Conservation (phyloP, 805 yeast species). For the Metschnikowia cerradonensis region DNA sequence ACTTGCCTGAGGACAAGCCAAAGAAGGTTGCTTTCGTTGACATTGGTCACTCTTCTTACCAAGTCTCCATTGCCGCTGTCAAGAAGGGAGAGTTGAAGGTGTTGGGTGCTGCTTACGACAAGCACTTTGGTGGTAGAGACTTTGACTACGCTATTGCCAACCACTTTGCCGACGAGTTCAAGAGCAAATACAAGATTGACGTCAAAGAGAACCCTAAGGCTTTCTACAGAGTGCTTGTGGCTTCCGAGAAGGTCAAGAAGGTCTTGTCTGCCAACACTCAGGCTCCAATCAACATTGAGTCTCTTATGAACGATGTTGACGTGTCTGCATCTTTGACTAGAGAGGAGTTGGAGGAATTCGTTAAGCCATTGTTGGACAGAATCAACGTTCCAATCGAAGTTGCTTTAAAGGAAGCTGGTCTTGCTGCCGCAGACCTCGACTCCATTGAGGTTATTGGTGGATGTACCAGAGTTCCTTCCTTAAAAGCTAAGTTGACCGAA, state of each 20-base stretch:
- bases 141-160: slow-evolving; percentile 91
- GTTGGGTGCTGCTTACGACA: slow-evolving; percentile 87
- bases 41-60: slow-evolving; percentile 94
- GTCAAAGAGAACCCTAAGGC: slow-evolving; percentile 91
- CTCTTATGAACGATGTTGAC: slow-evolving; percentile 95
- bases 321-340: slow-evolving; percentile 85
- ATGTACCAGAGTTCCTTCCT: slow-evolving; percentile 92
- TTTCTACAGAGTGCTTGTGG: slow-evolving; percentile 83
- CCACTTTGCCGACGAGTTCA: slow-evolving; percentile 91
- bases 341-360: slow-evolving; percentile 88
- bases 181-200: slow-evolving; percentile 88
- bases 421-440: slow-evolving; percentile 72
- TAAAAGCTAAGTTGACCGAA: slow-evolving; percentile 76
- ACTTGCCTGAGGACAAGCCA: slow-evolving; percentile 90
- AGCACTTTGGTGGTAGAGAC: slow-evolving; percentile 98
- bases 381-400: slow-evolving; percentile 71
- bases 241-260: slow-evolving; percentile 92
- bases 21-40: slow-evolving; percentile 90
- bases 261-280: slow-evolving; percentile 91
- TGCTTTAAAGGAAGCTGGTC: slow-evolving; percentile 78
- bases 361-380: slow-evolving; percentile 75
- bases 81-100: slow-evolving; percentile 95
- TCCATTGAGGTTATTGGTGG: slow-evolving; percentile 97
- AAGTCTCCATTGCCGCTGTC: slow-evolving; percentile 83
- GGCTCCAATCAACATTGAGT: slow-evolving; percentile 94